Base-by-base conservation (phyloP, 2,329 filamentous ascomycete species). In the Clonostachys byssicola region DNA sequence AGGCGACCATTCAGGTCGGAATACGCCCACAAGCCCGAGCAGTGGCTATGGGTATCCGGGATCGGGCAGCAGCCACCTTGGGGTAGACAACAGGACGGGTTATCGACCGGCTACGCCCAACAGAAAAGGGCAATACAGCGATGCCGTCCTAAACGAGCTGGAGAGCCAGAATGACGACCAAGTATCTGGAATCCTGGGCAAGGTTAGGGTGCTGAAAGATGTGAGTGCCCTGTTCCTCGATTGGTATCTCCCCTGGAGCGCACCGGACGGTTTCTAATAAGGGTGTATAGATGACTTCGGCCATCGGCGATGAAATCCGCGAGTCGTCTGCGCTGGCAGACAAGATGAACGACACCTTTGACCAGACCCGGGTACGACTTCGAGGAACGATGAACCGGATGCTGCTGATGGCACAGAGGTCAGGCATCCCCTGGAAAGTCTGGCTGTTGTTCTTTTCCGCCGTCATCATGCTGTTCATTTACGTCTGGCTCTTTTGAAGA, bases 341-440 rank as follows among this genome's bases (percentile, higher is more conserved):
- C 58, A 92, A 91, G 70, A 96, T 99, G 86, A 97, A 97, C 67
- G 89, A 96, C 61, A 81, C 83, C 6, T 99, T 97, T 63, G 92
- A 97, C 64, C 83, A 81, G 58, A 95, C 92, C 46, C 77, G 92
- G 34, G 71, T 91, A 45, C 81, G 88, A 53, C 73, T 99, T 52
- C 81, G 85, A 41, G 91, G 92, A 46, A 97, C 95, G 16, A 97
- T 99, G 94, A 96, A 90, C 64, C 78, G 92, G 49, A 99, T 99
- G 94, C 71, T 97, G 54, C 64, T 92, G 46, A 99, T 99, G 94
- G 94, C 94, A 5, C 82, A 97, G 71, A 79, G 84, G 59, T 95
- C 92, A 3, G 94, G 94, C n/a, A 86, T 99, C 10, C 86, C 91
- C 60, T 99, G 94, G 94, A 92, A 82, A 68, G 88, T 92, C 48